Percentiles rank a stretch among this genome's conserved stretches.
These are phyloP conservation scores for Lachancea dasiensis DNA, from an alignment of 805 yeast genomes.

Conservation along the genomic window DNA sequence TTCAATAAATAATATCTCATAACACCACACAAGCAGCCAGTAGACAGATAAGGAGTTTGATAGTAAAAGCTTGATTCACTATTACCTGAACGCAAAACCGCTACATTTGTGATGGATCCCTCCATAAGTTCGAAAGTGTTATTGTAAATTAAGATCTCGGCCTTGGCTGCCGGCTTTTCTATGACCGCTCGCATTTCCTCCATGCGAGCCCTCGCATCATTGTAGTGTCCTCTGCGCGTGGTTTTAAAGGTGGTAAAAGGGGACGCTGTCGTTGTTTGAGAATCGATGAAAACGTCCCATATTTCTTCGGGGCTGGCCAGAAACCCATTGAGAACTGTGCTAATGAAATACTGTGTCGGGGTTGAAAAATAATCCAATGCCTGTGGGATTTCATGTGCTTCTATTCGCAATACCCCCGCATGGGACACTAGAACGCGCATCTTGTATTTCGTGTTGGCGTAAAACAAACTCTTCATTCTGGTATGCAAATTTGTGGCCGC, in stretches of 20 bases:
- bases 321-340: conserved; percentile 24
- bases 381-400: conserved; percentile 31
- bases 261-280: conserved; percentile 46
- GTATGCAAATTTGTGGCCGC: conserved; percentile 7
- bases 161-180: conserved; percentile 12
- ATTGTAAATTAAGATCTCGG: conserved; percentile 71
- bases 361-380: not conserved
- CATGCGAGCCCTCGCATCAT: conserved; percentile 49
- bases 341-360: conserved; percentile 25
- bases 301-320: conserved; percentile 22
- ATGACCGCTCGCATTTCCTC: conserved; percentile 26
- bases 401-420: conserved; percentile 34
- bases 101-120: conserved; percentile 79
- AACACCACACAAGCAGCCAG: conserved; percentile 85
- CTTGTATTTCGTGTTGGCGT: conserved; percentile 37
- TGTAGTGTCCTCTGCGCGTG: conserved; percentile 61
- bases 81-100: conserved; percentile 37
- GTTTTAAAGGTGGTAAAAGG: conserved; percentile 88
- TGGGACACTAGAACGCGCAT: conserved; percentile 41
- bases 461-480: conserved; percentile 19
- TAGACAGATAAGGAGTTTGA: conserved; percentile 72
- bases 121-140: conserved; percentile 59
- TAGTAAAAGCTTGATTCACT: conserved; percentile 40
- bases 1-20: conserved; percentile 58
- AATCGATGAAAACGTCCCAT: conserved; percentile 64